Evolutionary conservation across 805 yeast genomes (phyloP).

Genomic region (Hagleromyces aurorensis): DNA sequence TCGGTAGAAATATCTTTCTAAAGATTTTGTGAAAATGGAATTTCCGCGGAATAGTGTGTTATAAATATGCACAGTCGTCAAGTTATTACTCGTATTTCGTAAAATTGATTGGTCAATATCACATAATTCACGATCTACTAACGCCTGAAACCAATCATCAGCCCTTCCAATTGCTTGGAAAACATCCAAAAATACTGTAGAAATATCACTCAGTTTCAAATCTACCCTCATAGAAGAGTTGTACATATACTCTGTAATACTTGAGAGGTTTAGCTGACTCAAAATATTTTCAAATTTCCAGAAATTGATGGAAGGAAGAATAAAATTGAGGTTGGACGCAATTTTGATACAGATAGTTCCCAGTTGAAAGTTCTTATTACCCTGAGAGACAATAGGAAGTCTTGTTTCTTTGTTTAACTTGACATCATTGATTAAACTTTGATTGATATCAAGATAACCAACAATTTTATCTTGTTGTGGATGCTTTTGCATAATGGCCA

Average conservation of each 20-base stretch:
- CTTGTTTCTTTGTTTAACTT: conserved; percentile 28
- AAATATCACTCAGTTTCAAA: conserved; percentile 44
- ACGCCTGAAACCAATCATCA: conserved; percentile 61
- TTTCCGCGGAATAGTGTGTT: conserved; percentile 77
- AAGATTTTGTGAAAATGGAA: conserved; percentile 69
- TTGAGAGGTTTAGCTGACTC: conserved; percentile 42
- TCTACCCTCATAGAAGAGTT: conserved; percentile 22
- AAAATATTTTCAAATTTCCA: conserved; percentile 56
- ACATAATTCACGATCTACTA: conserved; percentile 60
- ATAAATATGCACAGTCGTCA: conserved; percentile 32
- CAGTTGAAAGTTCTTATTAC: conserved; percentile 35
- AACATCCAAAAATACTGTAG: conserved; percentile 59
- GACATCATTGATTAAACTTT: conserved; percentile 20
- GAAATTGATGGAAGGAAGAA: conserved; percentile 55
- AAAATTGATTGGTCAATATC: conserved; percentile 22
- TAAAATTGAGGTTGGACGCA: conserved; percentile 43
- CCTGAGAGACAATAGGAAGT: conserved; percentile 37
- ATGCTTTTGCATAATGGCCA: conserved; percentile 35
- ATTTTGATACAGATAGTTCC: conserved; percentile 53
- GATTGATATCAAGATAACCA: conserved; percentile 42
- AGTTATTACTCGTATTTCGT: conserved; percentile 18
- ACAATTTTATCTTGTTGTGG: conserved; percentile 29
- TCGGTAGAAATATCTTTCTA: conserved; percentile 69
- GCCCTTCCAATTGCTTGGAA: conserved; percentile 65
- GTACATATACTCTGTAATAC: conserved; percentile 39